A percentile compares a stretch with the other conserved stretches of the same genome.
phyloP scores from a whole-genome alignment of 257 asterid genomes.

The Gardenia jasminoides region DNA sequence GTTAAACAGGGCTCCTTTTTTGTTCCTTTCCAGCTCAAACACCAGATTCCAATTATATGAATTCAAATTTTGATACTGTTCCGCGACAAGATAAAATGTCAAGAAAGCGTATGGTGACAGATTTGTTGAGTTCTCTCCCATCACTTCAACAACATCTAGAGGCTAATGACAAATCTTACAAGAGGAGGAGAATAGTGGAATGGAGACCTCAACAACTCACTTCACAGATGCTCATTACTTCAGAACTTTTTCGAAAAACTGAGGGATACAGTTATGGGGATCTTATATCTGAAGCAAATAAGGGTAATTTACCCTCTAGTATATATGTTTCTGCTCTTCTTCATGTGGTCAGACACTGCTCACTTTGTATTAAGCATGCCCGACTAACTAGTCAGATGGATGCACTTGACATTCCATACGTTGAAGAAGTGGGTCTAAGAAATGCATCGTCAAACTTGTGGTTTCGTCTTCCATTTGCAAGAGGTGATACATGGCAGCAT shows the following conservation, averaged over 20 bases:
- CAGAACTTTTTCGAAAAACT: slow-evolving; percentile 46
- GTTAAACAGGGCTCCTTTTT: slow-evolving; percentile 2
- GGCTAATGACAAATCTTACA: slow-evolving; percentile 40
- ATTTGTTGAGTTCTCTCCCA: slow-evolving; percentile 67
- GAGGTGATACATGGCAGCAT: slow-evolving; percentile 81
- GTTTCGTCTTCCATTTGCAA: slow-evolving; percentile 91
- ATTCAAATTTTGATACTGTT: slow-evolving; percentile 40
- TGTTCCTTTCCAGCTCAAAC: slow-evolving; percentile 47
- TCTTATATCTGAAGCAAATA: slow-evolving; percentile 86
- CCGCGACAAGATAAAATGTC: slow-evolving; percentile 44
- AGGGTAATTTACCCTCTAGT: slow-evolving; percentile 80
- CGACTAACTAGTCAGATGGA: slow-evolving; percentile 96
- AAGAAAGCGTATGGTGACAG: slow-evolving; percentile 73
- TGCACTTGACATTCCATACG: slow-evolving; percentile 84
- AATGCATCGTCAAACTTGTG: slow-evolving; percentile 89
- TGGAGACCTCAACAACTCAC: slow-evolving; percentile 39
- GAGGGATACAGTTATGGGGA: slow-evolving; percentile 58
- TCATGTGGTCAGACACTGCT: slow-evolving; percentile 92
- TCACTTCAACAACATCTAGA: slow-evolving; percentile 56
- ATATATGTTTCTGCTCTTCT: slow-evolving; percentile 76
- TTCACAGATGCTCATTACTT: slow-evolving; percentile 38
- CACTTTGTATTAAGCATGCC: slow-evolving; percentile 94
- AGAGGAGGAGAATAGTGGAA: slow-evolving; percentile 65
- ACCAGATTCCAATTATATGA: slow-evolving; percentile 47
- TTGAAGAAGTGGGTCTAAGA: slow-evolving; percentile 93